A percentile compares a stretch with the other conserved stretches of the same genome.
Evolutionary conservation across 169 alveolate species (phyloP).

Genomic region (Cyclospora cayetanensis): DNA sequence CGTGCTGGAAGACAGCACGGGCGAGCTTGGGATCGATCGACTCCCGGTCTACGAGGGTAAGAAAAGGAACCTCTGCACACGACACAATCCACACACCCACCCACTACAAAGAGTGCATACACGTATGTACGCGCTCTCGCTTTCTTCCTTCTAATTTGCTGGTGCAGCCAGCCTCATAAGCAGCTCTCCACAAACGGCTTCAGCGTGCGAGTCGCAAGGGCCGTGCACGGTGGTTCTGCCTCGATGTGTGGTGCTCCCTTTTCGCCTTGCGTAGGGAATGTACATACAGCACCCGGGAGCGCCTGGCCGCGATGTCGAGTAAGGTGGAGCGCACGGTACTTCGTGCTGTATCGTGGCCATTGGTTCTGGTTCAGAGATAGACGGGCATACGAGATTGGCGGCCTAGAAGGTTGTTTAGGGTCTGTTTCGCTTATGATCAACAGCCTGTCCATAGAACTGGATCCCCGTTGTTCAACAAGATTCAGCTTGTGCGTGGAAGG

Average conservation of each 20-base stretch:
- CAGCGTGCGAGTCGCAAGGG: too few relatives aligned
- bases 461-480: slow-evolving; percentile 9
- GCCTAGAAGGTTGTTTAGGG: neutral
- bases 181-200: too few relatives aligned
- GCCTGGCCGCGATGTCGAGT: neutral
- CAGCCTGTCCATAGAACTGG: slow-evolving; percentile 11
- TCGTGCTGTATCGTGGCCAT: slow-evolving; percentile 25
- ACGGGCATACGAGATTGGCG: neutral
- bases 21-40: slow-evolving; percentile 2
- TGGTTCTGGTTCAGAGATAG: slow-evolving; percentile 54
- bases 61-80: too few relatives aligned
- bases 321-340: slow-evolving; percentile 39
- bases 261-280: slow-evolving; percentile 41
- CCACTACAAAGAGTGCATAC: too few relatives aligned
- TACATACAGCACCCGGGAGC: slow-evolving; percentile 53
- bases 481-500: slow-evolving; percentile 1
- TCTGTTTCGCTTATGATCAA: slow-evolving; percentile 10
- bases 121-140: too few relatives aligned
- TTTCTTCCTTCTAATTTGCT: too few relatives aligned
- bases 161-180: too few relatives aligned
- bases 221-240: too few relatives aligned
- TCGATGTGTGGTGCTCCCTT: too few relatives aligned
- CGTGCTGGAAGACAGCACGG: slow-evolving; percentile 8
- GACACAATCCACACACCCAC: too few relatives aligned
- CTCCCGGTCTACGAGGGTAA: slow-evolving; percentile 31